A percentile compares a stretch with the other conserved stretches of the same genome.
These are phyloP conservation scores for Baorangia bicolor DNA, from an alignment of 768 basidiomycete genomes.

Conservation along the genomic window DNA sequence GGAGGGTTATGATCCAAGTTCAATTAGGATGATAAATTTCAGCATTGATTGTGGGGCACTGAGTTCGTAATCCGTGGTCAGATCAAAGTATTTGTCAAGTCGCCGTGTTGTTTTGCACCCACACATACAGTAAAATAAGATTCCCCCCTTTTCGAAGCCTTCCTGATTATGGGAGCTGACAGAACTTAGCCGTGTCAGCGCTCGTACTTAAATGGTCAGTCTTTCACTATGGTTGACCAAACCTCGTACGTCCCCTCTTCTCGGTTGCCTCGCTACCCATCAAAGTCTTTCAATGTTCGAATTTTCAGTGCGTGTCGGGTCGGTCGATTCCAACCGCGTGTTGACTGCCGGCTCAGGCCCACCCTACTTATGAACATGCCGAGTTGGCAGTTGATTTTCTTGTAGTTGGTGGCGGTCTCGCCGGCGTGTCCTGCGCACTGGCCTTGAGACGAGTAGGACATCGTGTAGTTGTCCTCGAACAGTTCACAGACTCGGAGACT, in stretches of 20 bases:
- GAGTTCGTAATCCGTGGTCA: constrained; percentile 10
- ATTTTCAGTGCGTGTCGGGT: constrained; percentile 7
- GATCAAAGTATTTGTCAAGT: not conserved
- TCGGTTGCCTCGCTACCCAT: not conserved
- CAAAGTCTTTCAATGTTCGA: constrained; percentile 12
- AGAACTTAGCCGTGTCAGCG: constrained; percentile 16
- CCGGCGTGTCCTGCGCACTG: constrained; percentile 57
- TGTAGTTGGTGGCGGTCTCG: constrained; percentile 52
- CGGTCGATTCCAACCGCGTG: not conserved
- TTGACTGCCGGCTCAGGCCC: constrained; percentile 11
- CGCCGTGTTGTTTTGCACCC: constrained; percentile 8
- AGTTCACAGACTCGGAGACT: constrained; percentile 39
- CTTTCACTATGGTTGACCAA: not conserved
- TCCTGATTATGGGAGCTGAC: constrained; percentile 18
- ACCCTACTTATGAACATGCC: constrained; percentile 13
- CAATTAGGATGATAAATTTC: not conserved
- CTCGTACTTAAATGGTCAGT: constrained; percentile 13
- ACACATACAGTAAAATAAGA: constrained; percentile 8
- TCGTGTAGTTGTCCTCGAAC: constrained; percentile 57
- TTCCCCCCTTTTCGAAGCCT: constrained; percentile 8
- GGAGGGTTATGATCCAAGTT: not conserved
- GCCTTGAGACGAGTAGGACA: constrained; percentile 58
- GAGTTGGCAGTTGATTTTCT: constrained; percentile 37
- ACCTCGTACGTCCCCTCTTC: not conserved
- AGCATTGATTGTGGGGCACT: not conserved